Conservation (phyloP, 2,329 filamentous ascomycete species). For the Chaetomium globosum region DNA sequence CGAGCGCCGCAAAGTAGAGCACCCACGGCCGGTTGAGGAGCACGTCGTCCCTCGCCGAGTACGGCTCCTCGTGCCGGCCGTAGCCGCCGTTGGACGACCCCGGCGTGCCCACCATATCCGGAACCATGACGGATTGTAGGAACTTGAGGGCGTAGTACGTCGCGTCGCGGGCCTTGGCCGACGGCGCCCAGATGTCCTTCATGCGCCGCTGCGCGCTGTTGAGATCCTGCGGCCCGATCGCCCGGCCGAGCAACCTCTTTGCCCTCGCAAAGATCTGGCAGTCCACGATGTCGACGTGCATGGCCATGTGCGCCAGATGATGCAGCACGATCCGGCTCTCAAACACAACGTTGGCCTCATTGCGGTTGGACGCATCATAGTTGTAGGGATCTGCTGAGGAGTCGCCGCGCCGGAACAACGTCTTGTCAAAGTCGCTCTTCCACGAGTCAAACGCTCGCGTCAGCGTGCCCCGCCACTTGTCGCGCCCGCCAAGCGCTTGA, state of each 20-base stretch:
- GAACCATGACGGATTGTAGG: conserved; percentile 77
- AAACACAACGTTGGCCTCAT: conserved; percentile 68
- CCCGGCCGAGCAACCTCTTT: conserved; percentile 78
- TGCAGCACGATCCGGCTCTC: conserved; percentile 88
- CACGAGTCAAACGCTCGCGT: conserved; percentile 90
- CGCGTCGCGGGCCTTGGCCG: conserved; percentile 83
- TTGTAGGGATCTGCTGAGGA: conserved; percentile 57
- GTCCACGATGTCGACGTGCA: conserved; percentile 96
- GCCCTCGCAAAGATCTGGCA: conserved; percentile 94
- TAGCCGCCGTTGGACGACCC: conserved; percentile 46
- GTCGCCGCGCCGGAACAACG: conserved; percentile 62
- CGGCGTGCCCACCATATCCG: conserved; percentile 51
- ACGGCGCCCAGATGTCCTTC: conserved; percentile 86
- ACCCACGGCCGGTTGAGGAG: conserved; percentile 93
- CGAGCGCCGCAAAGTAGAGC: conserved; percentile 85
- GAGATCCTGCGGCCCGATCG: conserved; percentile 81
- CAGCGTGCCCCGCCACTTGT: conserved; percentile 86
- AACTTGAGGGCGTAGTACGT: conserved; percentile 92
- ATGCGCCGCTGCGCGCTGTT: conserved; percentile 78
- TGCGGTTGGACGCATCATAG: conserved; percentile 61
- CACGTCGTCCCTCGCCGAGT: conserved; percentile 84
- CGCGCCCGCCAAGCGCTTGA: conserved; percentile 78
- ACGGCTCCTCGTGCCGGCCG: conserved; percentile 52
- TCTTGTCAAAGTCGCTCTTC: conserved; percentile 88
- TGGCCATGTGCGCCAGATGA: conserved; percentile 94